Evolutionary conservation across 192 early-diverging fungal species (phyloP).

Genomic region (Gaertneriomyces semiglobifer): DNA sequence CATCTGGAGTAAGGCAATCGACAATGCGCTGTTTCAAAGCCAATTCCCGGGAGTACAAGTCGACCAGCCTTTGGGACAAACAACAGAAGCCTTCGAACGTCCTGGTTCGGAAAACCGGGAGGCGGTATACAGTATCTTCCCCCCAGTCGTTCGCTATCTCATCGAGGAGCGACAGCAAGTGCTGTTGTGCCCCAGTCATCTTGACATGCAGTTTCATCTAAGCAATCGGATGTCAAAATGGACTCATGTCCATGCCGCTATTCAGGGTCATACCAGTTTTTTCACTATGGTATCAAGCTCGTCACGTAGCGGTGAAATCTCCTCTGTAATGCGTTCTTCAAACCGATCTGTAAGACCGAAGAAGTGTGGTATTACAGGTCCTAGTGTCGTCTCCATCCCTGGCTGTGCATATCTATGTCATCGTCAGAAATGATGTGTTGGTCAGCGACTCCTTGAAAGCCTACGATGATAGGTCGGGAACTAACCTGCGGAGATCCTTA

Average conservation of each 20-base stretch:
- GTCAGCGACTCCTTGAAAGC: no score
- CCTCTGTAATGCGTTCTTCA: no score
- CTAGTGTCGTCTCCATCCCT: no score
- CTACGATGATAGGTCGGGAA: no score
- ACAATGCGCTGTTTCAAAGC: constrained; percentile 9
- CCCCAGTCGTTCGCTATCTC: constrained; percentile 23
- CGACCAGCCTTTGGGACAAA: not conserved
- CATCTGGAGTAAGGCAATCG: not conserved
- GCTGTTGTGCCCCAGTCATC: no score
- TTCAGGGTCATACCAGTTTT: no score
- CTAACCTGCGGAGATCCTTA: not conserved
- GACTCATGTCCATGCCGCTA: not conserved
- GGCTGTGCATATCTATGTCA: no score
- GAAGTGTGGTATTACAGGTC: no score
- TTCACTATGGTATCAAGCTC: no score
- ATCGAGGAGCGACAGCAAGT: constrained; percentile 1
- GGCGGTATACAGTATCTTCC: constrained; percentile 6
- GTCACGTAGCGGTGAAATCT: no score
- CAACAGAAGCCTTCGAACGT: constrained; percentile 17
- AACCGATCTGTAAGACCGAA: no score
- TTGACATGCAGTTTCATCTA: not conserved
- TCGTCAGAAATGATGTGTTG: no score
- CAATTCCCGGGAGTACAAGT: constrained; percentile 19
- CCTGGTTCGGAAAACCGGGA: constrained; percentile 2
- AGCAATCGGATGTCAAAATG: not conserved